Evolutionary conservation across 495 filamentous ascomycete genomes (phyloP).

Genomic region (Xeromyces bisporus): DNA sequence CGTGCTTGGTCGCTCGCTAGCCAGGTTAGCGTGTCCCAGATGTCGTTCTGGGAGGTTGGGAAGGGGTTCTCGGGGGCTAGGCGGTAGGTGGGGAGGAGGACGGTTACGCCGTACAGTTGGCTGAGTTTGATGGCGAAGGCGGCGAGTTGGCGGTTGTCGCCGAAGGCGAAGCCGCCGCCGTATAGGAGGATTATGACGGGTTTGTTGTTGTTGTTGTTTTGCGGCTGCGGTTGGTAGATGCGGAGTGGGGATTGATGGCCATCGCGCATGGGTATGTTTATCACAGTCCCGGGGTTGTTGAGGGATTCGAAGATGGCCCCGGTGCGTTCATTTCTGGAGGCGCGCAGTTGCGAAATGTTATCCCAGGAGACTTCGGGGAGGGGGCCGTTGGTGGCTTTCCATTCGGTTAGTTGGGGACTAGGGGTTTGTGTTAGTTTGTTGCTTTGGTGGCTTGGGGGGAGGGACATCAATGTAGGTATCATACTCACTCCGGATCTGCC

Average conservation of each 20-base stretch:
- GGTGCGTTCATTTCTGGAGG: not conserved
- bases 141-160: conserved; percentile 14
- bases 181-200: conserved; percentile 26
- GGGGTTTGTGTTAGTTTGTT: not conserved
- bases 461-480: no score
- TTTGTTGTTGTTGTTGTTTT: conserved; percentile 10
- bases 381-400: not conserved
- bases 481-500: not conserved
- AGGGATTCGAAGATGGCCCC: not conserved
- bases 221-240: conserved; percentile 15
- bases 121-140: conserved; percentile 15
- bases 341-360: not conserved
- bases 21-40: conserved; percentile 34
- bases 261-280: conserved; percentile 23
- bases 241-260: conserved; percentile 19
- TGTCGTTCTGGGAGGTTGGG: conserved; percentile 28
- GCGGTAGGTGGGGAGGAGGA: conserved; percentile 23
- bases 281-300: not conserved
- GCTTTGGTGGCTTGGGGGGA: no score
- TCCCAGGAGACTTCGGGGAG: not conserved
- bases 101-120: conserved; percentile 15
- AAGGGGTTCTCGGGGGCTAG: conserved; percentile 32
- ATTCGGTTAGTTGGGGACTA: not conserved
- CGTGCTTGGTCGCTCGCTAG: no score
- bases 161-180: conserved; percentile 29